Conservation (phyloP, 352 stramenopile genomes). For the Blastocystis sp. region DNA sequence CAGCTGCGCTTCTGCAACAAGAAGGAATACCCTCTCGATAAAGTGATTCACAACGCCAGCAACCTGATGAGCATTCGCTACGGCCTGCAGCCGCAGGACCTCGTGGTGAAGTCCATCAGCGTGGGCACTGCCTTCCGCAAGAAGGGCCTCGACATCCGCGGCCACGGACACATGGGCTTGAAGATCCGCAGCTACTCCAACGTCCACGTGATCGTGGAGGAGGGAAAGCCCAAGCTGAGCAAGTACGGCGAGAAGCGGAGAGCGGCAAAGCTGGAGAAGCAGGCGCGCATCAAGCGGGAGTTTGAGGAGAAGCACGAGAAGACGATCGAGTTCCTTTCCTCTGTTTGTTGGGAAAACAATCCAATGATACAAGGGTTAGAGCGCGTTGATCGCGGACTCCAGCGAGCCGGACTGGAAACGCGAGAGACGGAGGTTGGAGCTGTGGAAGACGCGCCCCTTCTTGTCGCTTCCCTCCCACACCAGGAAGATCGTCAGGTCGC, state of each 20-base stretch:
- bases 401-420: conserved; percentile 69
- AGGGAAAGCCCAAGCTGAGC: conserved; percentile 44
- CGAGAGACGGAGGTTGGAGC: conserved; percentile 69
- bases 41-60: conserved; percentile 50
- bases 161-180: conserved; percentile 12
- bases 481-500: conserved; percentile 72
- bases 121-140: conserved; percentile 44
- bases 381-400: conserved; percentile 17
- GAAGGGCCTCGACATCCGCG: conserved; percentile 49
- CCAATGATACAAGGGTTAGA: neutral
- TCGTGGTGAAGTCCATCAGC: conserved; percentile 19
- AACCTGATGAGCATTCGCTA: conserved; percentile 54
- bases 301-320: conserved; percentile 5
- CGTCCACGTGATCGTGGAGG: conserved; percentile 15
- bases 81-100: conserved; percentile 9
- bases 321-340: conserved; percentile 36
- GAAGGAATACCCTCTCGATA: conserved; percentile 58
- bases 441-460: conserved; percentile 71
- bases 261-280: conserved; percentile 54
- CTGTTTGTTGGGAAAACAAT: neutral
- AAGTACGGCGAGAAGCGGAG: conserved; percentile 28
- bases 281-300: conserved; percentile 36
- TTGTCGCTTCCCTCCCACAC: conserved; percentile 72
- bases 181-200: conserved; percentile 36
- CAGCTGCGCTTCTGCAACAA: conserved; percentile 63